phyloP scores from a whole-genome alignment of 768 basidiomycete species.

The Hysterangium stoloniferum region DNA sequence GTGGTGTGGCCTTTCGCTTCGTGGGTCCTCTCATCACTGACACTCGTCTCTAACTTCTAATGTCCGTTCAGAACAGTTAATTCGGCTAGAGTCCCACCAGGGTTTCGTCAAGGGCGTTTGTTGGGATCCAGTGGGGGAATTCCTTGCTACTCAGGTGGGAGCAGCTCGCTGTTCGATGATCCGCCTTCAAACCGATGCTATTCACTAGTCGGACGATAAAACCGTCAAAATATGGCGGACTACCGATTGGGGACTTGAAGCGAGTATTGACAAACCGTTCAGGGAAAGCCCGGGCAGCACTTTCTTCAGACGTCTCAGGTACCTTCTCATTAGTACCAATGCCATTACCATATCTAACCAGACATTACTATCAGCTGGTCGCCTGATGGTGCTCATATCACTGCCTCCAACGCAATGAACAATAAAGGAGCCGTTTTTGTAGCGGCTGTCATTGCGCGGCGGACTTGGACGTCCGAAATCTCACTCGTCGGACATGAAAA shows the following conservation, averaged over 20 bases:
- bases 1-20: conserved; percentile 90
- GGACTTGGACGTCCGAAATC: conserved; percentile 85
- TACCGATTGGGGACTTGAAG: conserved; percentile 81
- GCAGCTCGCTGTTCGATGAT: conserved; percentile 6
- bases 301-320: conserved; percentile 89
- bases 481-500: conserved; percentile 96
- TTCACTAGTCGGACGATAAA: conserved; percentile 79
- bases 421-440: conserved; percentile 95
- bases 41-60: neutral
- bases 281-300: conserved; percentile 91
- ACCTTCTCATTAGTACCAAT: conserved; percentile 14
- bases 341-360: neutral
- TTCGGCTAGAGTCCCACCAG: conserved; percentile 80
- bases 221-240: conserved; percentile 97
- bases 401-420: conserved; percentile 95
- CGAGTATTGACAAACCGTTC: conserved; percentile 84
- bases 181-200: too few relatives aligned
- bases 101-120: conserved; percentile 98
- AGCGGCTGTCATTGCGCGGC: conserved; percentile 88
- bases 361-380: conserved; percentile 66
- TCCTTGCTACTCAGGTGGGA: conserved; percentile 78
- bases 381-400: conserved; percentile 97
- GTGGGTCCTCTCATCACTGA: conserved; percentile 32
- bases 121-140: conserved; percentile 98
- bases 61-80: conserved; percentile 58